Evolutionary conservation across 805 yeast genomes (phyloP).

Genomic region (Ogataea angusta): DNA sequence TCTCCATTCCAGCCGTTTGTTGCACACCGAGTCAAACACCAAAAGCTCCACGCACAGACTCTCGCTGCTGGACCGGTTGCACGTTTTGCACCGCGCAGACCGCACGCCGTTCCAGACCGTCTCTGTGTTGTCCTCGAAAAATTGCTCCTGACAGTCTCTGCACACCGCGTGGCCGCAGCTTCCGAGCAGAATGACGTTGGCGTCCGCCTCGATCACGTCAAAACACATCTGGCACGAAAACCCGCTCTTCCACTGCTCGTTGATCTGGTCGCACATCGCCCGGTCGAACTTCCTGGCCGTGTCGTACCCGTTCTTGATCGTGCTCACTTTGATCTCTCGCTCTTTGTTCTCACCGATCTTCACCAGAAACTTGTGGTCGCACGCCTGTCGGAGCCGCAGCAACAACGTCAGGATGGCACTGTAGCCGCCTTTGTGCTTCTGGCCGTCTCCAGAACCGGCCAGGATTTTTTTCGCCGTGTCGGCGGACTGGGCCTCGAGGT

Average conservation of each 20-base stretch:
- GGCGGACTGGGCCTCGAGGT: slow-evolving; percentile 54
- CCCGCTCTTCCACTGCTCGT: slow-evolving; percentile 35
- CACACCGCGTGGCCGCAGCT: slow-evolving; percentile 81
- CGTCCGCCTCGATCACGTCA: slow-evolving; percentile 46
- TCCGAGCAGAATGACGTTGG: slow-evolving; percentile 42
- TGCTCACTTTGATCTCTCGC: slow-evolving; percentile 34
- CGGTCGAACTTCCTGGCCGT: slow-evolving; percentile 22
- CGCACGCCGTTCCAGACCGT: slow-evolving; percentile 31
- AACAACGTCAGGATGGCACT: slow-evolving; percentile 67
- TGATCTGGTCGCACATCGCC: slow-evolving; percentile 33
- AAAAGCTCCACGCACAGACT: slow-evolving; percentile 42
- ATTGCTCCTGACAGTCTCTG: slow-evolving; percentile 50
- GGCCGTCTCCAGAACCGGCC: slow-evolving; percentile 17
- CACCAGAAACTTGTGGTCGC: slow-evolving; percentile 75
- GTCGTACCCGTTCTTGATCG: slow-evolving; percentile 30
- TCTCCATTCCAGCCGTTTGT: slow-evolving; percentile 29
- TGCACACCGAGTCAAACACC: slow-evolving; percentile 47
- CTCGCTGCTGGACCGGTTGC: slow-evolving; percentile 41
- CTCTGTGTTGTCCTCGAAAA: slow-evolving; percentile 44
- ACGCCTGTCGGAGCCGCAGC: slow-evolving; percentile 80
- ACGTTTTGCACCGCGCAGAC: slow-evolving; percentile 52
- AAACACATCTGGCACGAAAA: slow-evolving; percentile 64
- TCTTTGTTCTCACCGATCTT: slow-evolving; percentile 53
- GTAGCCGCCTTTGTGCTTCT: slow-evolving; percentile 34
- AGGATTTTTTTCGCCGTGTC: slow-evolving; percentile 48